Evolutionary conservation across 129 eudicot genomes (phyloP).

Genomic region (Flaveria linearis): DNA sequence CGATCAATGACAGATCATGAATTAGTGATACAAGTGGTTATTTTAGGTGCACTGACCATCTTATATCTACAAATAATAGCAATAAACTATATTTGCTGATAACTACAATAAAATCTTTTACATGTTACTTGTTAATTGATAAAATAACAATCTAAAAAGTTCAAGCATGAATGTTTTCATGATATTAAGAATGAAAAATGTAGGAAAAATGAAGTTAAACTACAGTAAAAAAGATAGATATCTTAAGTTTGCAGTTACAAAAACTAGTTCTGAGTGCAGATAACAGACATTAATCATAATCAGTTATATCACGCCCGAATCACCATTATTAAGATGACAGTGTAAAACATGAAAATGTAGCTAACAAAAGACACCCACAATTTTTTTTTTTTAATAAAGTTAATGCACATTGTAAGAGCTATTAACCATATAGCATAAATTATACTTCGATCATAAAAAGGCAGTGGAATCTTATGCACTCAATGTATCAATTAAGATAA

Average conservation of each 20-base stretch:
- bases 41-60: not conserved
- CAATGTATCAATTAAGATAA: not conserved
- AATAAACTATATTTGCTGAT: not conserved
- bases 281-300: not conserved
- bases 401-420: not conserved
- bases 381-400: not conserved
- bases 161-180: too few species aligned
- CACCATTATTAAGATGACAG: not conserved
- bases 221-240: too few species aligned
- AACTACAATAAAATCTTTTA: not conserved
- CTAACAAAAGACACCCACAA: not conserved
- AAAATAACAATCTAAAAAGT: too few species aligned
- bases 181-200: too few species aligned
- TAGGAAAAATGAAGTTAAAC: not conserved
- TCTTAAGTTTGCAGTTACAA: too few species aligned
- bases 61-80: not conserved
- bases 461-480: not conserved
- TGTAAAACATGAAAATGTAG: not conserved
- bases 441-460: not conserved
- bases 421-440: not conserved
- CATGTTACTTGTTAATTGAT: not conserved
- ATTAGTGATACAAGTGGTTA: not conserved
- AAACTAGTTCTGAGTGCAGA: too few species aligned
- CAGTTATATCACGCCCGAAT: not conserved
- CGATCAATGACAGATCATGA: constrained; percentile 15